A percentile compares a stretch with the other conserved stretches of the same genome.
These are phyloP conservation scores for Schizonepeta tenuifolia DNA, from an alignment of 257 asterid species.

Conservation along the genomic window DNA sequence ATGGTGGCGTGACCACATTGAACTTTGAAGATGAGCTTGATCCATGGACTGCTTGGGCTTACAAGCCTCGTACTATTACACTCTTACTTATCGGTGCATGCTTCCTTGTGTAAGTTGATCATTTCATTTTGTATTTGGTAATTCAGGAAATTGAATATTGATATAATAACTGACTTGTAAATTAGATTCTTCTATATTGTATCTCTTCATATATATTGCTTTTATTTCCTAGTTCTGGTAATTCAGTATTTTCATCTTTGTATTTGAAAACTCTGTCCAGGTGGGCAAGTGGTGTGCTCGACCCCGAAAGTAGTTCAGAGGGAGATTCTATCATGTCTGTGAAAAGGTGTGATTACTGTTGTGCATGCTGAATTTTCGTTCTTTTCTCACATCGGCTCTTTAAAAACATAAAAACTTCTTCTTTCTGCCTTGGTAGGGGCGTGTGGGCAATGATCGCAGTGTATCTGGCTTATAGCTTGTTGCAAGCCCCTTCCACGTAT, in stretches of 20 bases:
- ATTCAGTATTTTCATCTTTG: slow-evolving; percentile 11
- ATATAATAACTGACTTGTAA: neutral
- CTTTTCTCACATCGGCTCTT: neutral
- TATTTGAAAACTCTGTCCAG: slow-evolving; percentile 47
- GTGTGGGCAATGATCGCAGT: slow-evolving; percentile 96
- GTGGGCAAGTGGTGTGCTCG: slow-evolving; percentile 96
- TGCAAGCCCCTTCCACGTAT: slow-evolving; percentile 99
- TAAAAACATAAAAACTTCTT: slow-evolving; percentile 25
- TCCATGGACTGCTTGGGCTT: slow-evolving; percentile 99
- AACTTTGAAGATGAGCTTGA: slow-evolving; percentile 73
- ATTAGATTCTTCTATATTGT: neutral
- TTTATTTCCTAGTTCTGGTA: neutral
- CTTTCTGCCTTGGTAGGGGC: slow-evolving; percentile 64
- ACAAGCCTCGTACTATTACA: slow-evolving; percentile 86
- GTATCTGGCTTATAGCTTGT: slow-evolving; percentile 91
- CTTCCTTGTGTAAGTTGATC: slow-evolving; percentile 79
- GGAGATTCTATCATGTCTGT: slow-evolving; percentile 65
- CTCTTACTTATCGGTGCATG: slow-evolving; percentile 89
- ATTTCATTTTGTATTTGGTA: neutral
- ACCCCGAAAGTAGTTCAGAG: slow-evolving; percentile 66
- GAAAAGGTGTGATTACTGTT: slow-evolving; percentile 62
- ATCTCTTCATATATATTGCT: slow-evolving; percentile 11
- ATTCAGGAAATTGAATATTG: slow-evolving; percentile 5
- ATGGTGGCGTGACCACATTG: slow-evolving; percentile 52
- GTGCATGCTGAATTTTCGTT: neutral